phyloP scores from a whole-genome alignment of 805 yeast species.

The Zygosaccharomyces siamensis region DNA sequence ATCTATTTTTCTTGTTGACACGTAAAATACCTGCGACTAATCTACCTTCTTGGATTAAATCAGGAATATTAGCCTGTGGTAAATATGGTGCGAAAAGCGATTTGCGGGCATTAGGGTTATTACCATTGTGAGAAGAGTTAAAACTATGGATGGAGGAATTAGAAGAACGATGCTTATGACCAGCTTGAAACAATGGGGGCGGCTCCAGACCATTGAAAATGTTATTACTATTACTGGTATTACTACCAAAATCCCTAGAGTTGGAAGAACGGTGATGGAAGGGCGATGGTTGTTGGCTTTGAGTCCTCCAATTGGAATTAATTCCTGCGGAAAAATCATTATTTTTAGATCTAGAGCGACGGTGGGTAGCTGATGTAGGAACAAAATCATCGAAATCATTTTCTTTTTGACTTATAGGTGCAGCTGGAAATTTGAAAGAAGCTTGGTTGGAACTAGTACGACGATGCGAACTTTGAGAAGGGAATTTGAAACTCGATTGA shows the following conservation, averaged over 20 bases:
- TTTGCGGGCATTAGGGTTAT: conserved; percentile 49
- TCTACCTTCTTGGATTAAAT: conserved; percentile 80
- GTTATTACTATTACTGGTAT: conserved; percentile 6
- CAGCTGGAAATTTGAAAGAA: conserved; percentile 63
- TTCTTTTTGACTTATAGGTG: conserved; percentile 19
- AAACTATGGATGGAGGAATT: conserved; percentile 56
- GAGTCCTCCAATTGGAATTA: conserved; percentile 63
- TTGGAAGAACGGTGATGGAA: conserved; percentile 30
- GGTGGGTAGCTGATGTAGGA: conserved; percentile 28
- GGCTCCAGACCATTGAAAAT: conserved; percentile 32
- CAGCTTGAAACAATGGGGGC: conserved; percentile 56
- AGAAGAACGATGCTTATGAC: conserved; percentile 74
- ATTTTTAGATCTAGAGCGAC: conserved; percentile 30
- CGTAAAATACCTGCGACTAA: conserved; percentile 88
- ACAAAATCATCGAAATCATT: conserved; percentile 30
- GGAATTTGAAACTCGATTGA: conserved; percentile 29
- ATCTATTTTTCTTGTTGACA: conserved; percentile 92
- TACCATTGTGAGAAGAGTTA: conserved; percentile 29
- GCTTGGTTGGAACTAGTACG: conserved; percentile 35
- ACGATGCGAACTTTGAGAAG: conserved; percentile 28
- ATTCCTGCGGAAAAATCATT: conserved; percentile 36
- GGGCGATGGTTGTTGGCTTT: conserved; percentile 40
- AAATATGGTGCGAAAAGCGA: conserved; percentile 93
- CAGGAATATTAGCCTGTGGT: conserved; percentile 90
- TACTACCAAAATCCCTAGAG: conserved; percentile 23